Evolutionary conservation across 2,329 filamentous ascomycete genomes (phyloP), one percentile per base, ranked within the genome.

Genomic region (Paraconiothyrium brasiliense): DNA sequence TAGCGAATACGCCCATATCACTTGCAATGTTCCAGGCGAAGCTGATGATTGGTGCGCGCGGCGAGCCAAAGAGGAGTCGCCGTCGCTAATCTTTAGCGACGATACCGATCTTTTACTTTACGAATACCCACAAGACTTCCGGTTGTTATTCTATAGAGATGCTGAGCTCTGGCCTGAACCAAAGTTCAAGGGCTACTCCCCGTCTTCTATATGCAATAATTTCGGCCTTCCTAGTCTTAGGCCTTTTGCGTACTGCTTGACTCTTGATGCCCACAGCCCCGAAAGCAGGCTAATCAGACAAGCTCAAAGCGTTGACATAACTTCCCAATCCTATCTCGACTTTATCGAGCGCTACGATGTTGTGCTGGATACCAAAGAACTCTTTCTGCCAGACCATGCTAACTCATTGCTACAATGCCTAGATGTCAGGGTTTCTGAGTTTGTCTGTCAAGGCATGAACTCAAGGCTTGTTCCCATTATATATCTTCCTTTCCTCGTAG

Each of bases 61-160:
- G 14, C 83, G 88, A 57, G 84, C 92, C 7, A 83, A 82, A n/a
- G 64, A 80, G 2, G 73, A 82, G 34, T 82, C 84, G 1, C 87
- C 86, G 0, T 88, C 87, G 0, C 84, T 93, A 14, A 81, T 89
- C 32, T 78, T 97, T 7, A 96, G 93, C 0, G 89, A 88, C n/a
- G 94, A 98, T 71, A 96, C 93, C 0, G 94, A 98, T 72, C 83
- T 97, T 9, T 81, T 97, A 0, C 84, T 94, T 0, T 89, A 94
- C 73, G 85, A 92, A 60, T 83, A 94, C 9, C 90, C 89, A 0
- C 52, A 73, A 0, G 65, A 84, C 1, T 90, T 90, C 0, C 82
- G 83, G 0, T 87, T 97, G 0, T 81, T 89, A 0, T 89, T 94
- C 59, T 85, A 97, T 34, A 83, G 85, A 59, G 90, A 92, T 51